Conservation (phyloP, 257 asterid genomes). For the Cynanchum wilfordii region DNA sequence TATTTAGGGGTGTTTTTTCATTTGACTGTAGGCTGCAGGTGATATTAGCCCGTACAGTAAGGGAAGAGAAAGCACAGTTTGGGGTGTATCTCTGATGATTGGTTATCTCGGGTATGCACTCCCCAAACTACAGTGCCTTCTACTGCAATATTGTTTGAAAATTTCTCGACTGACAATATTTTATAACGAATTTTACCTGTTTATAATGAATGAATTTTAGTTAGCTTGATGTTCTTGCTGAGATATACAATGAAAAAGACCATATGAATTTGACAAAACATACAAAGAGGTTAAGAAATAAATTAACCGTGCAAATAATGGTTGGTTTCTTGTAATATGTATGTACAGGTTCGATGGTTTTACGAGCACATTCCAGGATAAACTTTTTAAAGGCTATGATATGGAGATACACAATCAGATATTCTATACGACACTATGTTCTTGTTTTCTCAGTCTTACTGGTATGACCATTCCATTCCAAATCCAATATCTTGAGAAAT, state of each 20-base stretch:
- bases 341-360: slow-evolving; percentile 89
- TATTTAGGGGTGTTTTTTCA: slow-evolving; percentile 12
- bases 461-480: slow-evolving; percentile 41
- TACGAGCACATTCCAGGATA: slow-evolving; percentile 98
- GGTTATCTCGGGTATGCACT: slow-evolving; percentile 94
- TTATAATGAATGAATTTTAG: background rate
- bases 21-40: slow-evolving; percentile 58
- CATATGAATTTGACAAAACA: background rate
- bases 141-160: background rate
- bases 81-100: slow-evolving; percentile 98
- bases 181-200: too few relatives aligned
- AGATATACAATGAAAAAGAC: too few relatives aligned
- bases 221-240: background rate
- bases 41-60: slow-evolving; percentile 73
- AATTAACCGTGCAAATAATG: slow-evolving; percentile 7
- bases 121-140: slow-evolving; percentile 10
- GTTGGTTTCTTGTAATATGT: slow-evolving; percentile 14
- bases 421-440: slow-evolving; percentile 90
- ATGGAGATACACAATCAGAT: slow-evolving; percentile 98
- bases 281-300: slow-evolving; percentile 5
- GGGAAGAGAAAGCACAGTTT: slow-evolving; percentile 92
- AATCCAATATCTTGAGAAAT: background rate
- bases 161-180: background rate
- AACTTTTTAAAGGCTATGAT: slow-evolving; percentile 92
- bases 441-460: slow-evolving; percentile 89